These are phyloP conservation scores for Debaryomyces nepalensis DNA, from an alignment of 1,139 yeast species.

Conservation along the genomic window DNA sequence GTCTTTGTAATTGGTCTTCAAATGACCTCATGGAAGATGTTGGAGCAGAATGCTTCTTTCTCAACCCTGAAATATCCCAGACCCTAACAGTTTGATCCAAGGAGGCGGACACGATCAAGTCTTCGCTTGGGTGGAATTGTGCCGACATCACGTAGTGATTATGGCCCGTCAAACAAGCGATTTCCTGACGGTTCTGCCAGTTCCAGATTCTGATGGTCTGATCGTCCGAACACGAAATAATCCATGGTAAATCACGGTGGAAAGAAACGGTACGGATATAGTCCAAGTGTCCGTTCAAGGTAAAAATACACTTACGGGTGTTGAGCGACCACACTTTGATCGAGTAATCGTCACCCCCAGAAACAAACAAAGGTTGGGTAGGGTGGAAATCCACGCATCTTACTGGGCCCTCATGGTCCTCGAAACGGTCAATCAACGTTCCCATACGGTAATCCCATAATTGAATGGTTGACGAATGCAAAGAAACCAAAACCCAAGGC, in stretches of 20 bases:
- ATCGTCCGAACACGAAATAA: constrained; percentile 94
- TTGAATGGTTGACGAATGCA: constrained; percentile 94
- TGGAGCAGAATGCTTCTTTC: constrained; percentile 95
- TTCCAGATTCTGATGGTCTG: constrained; percentile 99
- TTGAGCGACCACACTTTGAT: constrained; percentile 96
- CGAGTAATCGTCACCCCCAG: constrained; percentile 97
- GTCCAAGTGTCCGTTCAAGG: constrained; percentile 92
- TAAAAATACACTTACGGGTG: constrained; percentile 88
- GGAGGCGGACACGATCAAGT: constrained; percentile 92
- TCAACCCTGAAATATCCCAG: constrained; percentile 96
- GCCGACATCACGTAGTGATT: constrained; percentile 99
- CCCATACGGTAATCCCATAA: constrained; percentile 99
- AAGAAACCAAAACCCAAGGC: constrained; percentile 96
- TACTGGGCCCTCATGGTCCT: constrained; percentile 98
- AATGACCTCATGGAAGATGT: constrained; percentile 55
- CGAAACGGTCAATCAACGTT: constrained; percentile 91
- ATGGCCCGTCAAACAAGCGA: constrained; percentile 97
- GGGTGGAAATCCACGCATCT: constrained; percentile 96
- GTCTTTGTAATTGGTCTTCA: constrained; percentile 81
- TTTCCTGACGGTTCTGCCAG: constrained; percentile 98
- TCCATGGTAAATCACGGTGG: constrained; percentile 98
- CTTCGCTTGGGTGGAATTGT: constrained; percentile 95
- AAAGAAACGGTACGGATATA: constrained; percentile 93
- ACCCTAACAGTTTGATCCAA: constrained; percentile 98
- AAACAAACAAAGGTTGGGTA: constrained; percentile 94